Base-by-base conservation (phyloP, 139 green algal species). In the Spirogloea muscicola region DNA sequence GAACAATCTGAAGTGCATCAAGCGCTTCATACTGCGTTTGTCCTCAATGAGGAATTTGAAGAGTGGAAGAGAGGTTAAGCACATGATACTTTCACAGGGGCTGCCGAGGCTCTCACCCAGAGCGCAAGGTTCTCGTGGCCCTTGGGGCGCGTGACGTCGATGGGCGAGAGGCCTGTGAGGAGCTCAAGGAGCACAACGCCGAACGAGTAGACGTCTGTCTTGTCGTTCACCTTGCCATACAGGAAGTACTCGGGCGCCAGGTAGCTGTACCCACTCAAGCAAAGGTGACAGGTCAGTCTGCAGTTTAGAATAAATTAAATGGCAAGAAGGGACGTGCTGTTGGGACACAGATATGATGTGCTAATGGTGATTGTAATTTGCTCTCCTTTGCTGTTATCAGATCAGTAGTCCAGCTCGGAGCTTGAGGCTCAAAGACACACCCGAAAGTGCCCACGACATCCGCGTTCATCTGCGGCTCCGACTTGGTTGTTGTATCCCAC, bases 101-200 rank as follows among this genome's bases (percentile, higher is more conserved):
- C n/a, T n/a, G n/a, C n/a, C n/a, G n/a, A n/a, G n/a, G n/a, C n/a
- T n/a, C 55, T 64, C 31, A 64, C 55, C 55, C 55, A 64, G 27
- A 64, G 55, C 10, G 33, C 55, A 9, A 64, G 55, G 31, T 64
- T 64, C 31, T 64, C 55, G 10, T 64, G 13, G 55, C 55, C 55
- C 9, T 13, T 9, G 31, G 55, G 55, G 10, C 55, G 55, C 29
- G 55, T 13, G 10, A 64, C 55, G 31, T 64, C 55, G 31, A 64
- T 64, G 27, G 55, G 55, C 10, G 33, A 44, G 62, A 37, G 62
- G 38, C 62, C 62, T 0, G 62, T 42, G 2, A 71, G n/a, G n/a
- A 71, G 34, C 40, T 71, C 62, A 7, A 71, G 62, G 29, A 71
- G 62, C 62, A 71, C 43, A 6, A 71, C 62, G 9, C 62, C 62